Conservation (phyloP, 108 stramenopile genomes). For the Skeletonema menzelii region DNA sequence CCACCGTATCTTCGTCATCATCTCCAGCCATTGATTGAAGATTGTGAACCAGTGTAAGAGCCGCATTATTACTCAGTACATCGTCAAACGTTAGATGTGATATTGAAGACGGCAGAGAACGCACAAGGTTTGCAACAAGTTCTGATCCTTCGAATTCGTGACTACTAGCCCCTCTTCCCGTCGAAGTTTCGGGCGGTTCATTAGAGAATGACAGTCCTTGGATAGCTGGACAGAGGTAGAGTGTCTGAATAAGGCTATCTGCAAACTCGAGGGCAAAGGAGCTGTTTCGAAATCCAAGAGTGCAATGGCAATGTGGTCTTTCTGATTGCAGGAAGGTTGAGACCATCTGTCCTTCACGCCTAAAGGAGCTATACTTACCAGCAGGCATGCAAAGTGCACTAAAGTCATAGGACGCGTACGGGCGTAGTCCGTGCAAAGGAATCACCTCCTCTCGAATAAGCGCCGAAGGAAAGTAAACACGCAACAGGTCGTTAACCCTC, state of each 20-base stretch:
- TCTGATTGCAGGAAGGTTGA: slow-evolving; percentile 35
- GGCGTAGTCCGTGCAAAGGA: slow-evolving; percentile 44
- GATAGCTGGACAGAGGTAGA: slow-evolving; percentile 66
- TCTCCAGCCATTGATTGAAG: slow-evolving; percentile 56
- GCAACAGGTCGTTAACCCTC: slow-evolving; percentile 52
- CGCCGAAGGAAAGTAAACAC: slow-evolving; percentile 58
- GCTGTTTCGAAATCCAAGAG: slow-evolving; percentile 69
- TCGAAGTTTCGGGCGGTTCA: slow-evolving; percentile 7
- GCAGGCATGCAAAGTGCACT: slow-evolving; percentile 73
- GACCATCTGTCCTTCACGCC: slow-evolving; percentile 65
- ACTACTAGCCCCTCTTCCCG: slow-evolving; percentile 1
- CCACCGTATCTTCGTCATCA: slow-evolving; percentile 21
- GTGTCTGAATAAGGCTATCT: slow-evolving; percentile 66
- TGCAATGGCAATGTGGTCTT: slow-evolving; percentile 67
- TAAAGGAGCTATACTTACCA: slow-evolving; percentile 63
- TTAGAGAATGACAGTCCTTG: slow-evolving; percentile 57
- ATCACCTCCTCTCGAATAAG: slow-evolving; percentile 49
- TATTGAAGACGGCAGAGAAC: slow-evolving; percentile 67
- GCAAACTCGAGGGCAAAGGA: slow-evolving; percentile 71
- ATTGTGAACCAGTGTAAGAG: slow-evolving; percentile 47
- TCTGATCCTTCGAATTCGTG: slow-evolving; percentile 54
- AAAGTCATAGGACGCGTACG: slow-evolving; percentile 58
- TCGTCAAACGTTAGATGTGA: slow-evolving; percentile 61
- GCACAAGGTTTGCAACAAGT: slow-evolving; percentile 58
- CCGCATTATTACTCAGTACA: slow-evolving; percentile 47